Evolutionary conservation across 2,329 filamentous ascomycete species (phyloP), one percentile per base, ranked within the genome.

Genomic region (Hortaea werneckii): DNA sequence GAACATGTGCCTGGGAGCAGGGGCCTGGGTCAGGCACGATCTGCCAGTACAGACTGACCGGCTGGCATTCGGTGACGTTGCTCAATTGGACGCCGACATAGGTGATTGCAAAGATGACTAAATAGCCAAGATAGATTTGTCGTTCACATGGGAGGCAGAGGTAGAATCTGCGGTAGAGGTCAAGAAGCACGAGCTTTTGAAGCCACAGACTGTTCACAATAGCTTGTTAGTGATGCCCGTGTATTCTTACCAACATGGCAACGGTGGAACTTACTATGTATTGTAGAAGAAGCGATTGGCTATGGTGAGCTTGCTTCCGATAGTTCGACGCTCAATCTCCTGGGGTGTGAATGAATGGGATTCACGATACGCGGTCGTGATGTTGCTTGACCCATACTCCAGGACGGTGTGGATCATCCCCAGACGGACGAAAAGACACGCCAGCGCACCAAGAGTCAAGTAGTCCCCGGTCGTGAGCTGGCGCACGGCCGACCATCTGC

Each of bases 1-100:
- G 87, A 11, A 79, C 85, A 58, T 85, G 94, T 41, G 85, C 89
- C 66, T 89, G 83, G 41, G 92, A 83, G 63, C 92, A 98, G 29
- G 84, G 80, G 35, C 87, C 88, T 2, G 92, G 90, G 62, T 95
- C 87, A 2, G 92, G 76, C 1, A 70, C 54, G 44, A 79, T 71
- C 56, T 77, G 75, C 75, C 75, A 79, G 58, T 79, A 78, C 44
- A 76, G 70, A 41, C 63, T 54, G 52, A 78, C 71, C 3, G 75
- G 75, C 9, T 67, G 85, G 62, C 92, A 98, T 70, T 96, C 92
- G 40, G 77, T 73, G 44, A 96, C 70, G 40, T 87, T 87, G 44
- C 87, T 83, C 54, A 95, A 80, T 42, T 95, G 65, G 28, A 95
- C 82, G 37, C 79, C 87, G 46, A 86, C 48, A 53, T 95, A 90